These are phyloP conservation scores for Termitomyces sp. DNA, from an alignment of 768 basidiomycete species.

Conservation along the genomic window DNA sequence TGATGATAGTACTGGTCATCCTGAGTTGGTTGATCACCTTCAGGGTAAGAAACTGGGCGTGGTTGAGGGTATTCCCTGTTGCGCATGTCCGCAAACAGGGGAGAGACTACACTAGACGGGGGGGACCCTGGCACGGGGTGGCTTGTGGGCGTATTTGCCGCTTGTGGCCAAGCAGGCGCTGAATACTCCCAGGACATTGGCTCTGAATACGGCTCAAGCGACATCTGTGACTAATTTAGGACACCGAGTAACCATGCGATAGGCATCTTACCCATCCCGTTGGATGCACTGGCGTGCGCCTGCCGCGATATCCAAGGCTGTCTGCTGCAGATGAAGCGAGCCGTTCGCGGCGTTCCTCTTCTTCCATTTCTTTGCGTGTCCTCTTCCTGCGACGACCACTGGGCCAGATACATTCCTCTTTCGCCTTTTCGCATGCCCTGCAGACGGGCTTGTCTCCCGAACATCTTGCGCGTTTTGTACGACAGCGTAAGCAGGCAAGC, in stretches of 20 bases:
- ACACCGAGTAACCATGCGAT: background rate
- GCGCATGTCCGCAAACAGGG: background rate
- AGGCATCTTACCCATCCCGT: constrained; percentile 1
- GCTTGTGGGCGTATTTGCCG: background rate
- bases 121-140: background rate
- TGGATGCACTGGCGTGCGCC: background rate
- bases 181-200: constrained; percentile 7
- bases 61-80: background rate
- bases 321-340: constrained; percentile 10
- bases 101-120: background rate
- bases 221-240: background rate
- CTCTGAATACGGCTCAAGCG: background rate
- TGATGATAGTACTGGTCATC: constrained; percentile 9
- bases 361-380: constrained; percentile 13
- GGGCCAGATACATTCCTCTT: constrained; percentile 13
- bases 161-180: constrained; percentile 4
- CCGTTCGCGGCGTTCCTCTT: constrained; percentile 10
- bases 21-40: constrained; percentile 6
- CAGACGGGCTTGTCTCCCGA: constrained; percentile 14
- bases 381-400: constrained; percentile 12
- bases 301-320: constrained; percentile 6
- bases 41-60: background rate
- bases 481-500: constrained; percentile 14
- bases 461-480: constrained; percentile 13
- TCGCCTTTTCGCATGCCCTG: constrained; percentile 11